These are phyloP conservation scores for Lagenidium giganteum DNA, from an alignment of 352 stramenopile species.

Conservation along the genomic window DNA sequence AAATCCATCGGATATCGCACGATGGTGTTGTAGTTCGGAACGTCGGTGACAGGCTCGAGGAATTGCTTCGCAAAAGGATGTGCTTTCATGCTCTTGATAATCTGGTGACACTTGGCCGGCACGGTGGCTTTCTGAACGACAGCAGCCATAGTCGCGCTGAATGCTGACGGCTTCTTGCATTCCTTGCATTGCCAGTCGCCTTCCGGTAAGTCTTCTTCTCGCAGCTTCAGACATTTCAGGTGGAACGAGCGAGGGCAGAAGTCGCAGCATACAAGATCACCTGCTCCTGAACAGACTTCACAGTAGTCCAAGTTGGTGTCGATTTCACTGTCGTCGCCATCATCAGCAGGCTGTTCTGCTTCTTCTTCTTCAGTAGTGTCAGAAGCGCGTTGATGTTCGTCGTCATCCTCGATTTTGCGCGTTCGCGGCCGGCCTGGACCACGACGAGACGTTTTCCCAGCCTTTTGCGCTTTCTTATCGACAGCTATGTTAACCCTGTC, in stretches of 20 bases:
- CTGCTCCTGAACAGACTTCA: conserved; percentile 63
- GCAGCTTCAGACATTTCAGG: conserved; percentile 62
- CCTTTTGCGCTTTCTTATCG: too few relatives aligned
- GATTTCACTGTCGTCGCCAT: conserved; percentile 39
- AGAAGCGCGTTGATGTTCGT: too few relatives aligned
- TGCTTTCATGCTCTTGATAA: conserved; percentile 41
- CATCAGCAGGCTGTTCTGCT: too few relatives aligned
- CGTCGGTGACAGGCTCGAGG: conserved; percentile 42
- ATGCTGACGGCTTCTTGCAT: conserved; percentile 53
- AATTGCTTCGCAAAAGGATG: conserved; percentile 66
- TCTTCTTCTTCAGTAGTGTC: too few relatives aligned
- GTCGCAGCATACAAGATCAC: conserved; percentile 82
- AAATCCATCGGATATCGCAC: conserved; percentile 73
- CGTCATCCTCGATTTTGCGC: too few relatives aligned
- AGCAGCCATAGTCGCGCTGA: conserved; percentile 25
- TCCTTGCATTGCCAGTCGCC: conserved; percentile 67
- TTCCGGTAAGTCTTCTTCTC: conserved; percentile 48
- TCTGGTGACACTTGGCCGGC: conserved; percentile 42
- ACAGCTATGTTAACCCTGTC: too few relatives aligned
- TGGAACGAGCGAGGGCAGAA: conserved; percentile 89
- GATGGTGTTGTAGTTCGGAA: conserved; percentile 51
- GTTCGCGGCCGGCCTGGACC: too few relatives aligned
- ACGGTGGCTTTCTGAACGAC: conserved; percentile 36
- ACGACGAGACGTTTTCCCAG: too few relatives aligned
- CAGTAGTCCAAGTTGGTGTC: conserved; percentile 73